Percentiles rank a stretch among this genome's conserved stretches.
phyloP scores from a whole-genome alignment of 2,329 filamentous ascomycete genomes.

The Metarhizium brunneum region DNA sequence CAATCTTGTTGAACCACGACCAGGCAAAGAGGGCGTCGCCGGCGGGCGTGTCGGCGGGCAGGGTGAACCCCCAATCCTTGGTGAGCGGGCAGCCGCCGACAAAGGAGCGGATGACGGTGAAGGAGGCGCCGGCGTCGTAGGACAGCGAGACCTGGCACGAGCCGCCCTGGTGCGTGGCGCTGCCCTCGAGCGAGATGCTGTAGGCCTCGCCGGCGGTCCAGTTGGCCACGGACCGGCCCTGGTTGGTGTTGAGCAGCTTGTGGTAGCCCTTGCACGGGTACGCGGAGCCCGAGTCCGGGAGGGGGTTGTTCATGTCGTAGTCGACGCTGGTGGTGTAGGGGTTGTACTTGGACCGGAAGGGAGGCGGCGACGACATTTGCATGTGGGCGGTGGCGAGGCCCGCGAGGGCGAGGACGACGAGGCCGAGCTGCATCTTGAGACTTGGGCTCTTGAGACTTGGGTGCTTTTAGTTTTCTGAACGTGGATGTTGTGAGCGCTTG shows the following conservation, averaged over 20 bases:
- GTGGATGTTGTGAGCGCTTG: neutral
- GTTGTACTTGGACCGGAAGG: slow-evolving; percentile 45
- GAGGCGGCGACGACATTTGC: slow-evolving; percentile 43
- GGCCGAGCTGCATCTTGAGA: neutral
- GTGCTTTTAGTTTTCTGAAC: neutral
- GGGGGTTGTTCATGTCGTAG: slow-evolving; percentile 63
- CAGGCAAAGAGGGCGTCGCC: slow-evolving; percentile 60
- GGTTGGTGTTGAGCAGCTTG: slow-evolving; percentile 34
- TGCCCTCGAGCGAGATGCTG: slow-evolving; percentile 54
- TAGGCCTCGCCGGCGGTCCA: slow-evolving; percentile 55
- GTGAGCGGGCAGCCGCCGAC: slow-evolving; percentile 45
- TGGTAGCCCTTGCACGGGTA: slow-evolving; percentile 68
- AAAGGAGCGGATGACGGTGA: slow-evolving; percentile 56
- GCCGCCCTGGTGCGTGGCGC: slow-evolving; percentile 57
- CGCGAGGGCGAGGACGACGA: slow-evolving; percentile 12
- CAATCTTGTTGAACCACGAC: slow-evolving; percentile 69
- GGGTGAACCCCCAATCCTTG: slow-evolving; percentile 52
- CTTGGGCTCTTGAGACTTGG: neutral
- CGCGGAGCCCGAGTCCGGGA: slow-evolving; percentile 50
- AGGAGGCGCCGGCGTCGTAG: slow-evolving; percentile 61
- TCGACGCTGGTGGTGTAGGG: slow-evolving; percentile 44
- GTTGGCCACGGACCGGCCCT: slow-evolving; percentile 45
- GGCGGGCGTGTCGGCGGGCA: slow-evolving; percentile 54
- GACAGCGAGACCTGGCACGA: slow-evolving; percentile 70
- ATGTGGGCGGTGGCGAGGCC: slow-evolving; percentile 44